A percentile compares a stretch with the other conserved stretches of the same genome.
Evolutionary conservation across 805 yeast genomes (phyloP).

Genomic region (Yarrowia sp.): DNA sequence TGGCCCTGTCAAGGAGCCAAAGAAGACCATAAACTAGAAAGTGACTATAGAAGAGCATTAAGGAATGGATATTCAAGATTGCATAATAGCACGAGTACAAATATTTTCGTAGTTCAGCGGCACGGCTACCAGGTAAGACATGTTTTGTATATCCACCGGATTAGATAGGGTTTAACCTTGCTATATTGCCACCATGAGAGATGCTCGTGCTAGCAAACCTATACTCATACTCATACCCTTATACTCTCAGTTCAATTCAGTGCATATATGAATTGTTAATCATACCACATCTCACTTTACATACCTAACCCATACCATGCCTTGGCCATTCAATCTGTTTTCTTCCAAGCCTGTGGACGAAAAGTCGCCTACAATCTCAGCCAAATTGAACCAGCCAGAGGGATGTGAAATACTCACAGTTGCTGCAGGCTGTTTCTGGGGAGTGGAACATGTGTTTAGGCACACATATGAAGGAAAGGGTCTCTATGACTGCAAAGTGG

Average conservation of each 20-base stretch:
- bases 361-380: slow-evolving; percentile 29
- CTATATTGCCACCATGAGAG: not conserved
- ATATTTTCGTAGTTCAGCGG: no score
- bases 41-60: slow-evolving; percentile 6
- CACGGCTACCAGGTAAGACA: not conserved
- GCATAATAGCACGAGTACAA: no score
- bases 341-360: slow-evolving; percentile 10
- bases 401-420: slow-evolving; percentile 57
- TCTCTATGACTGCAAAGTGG: slow-evolving; percentile 74
- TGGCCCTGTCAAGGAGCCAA: no score
- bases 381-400: slow-evolving; percentile 41
- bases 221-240: no score
- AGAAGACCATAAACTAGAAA: not conserved
- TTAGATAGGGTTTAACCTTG: slow-evolving; percentile 2
- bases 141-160: not conserved
- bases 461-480: slow-evolving; percentile 64
- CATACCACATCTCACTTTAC: no score
- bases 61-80: not conserved
- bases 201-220: not conserved
- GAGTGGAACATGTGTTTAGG: slow-evolving; percentile 73
- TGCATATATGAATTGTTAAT: not conserved
- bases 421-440: slow-evolving; percentile 56
- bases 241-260: no score
- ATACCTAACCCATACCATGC: not conserved
- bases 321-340: not conserved